Evolutionary conservation across 2,329 filamentous ascomycete species (phyloP).

Genomic region (Colletotrichum chlorophyti): DNA sequence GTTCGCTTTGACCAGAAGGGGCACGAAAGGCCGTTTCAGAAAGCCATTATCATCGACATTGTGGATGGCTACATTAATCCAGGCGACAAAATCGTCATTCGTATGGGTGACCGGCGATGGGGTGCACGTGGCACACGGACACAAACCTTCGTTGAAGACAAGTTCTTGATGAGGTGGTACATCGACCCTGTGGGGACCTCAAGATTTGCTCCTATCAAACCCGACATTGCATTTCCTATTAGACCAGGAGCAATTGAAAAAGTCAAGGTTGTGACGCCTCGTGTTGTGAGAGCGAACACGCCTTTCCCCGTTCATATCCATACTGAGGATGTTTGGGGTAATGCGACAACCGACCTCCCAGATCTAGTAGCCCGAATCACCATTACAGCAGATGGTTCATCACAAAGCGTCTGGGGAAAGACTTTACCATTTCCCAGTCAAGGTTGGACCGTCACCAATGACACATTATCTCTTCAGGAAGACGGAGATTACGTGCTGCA

Average conservation of each 20-base stretch:
- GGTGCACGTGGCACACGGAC: slow-evolving; percentile 39
- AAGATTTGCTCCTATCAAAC: slow-evolving; percentile 41
- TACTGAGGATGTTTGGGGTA: slow-evolving; percentile 37
- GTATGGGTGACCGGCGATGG: slow-evolving; percentile 40
- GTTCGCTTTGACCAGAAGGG: slow-evolving; percentile 47
- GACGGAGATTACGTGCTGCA: slow-evolving; percentile 10
- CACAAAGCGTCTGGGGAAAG: background rate
- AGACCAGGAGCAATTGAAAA: slow-evolving; percentile 30
- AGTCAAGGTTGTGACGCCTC: slow-evolving; percentile 31
- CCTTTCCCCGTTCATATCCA: slow-evolving; percentile 34
- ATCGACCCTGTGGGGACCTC: slow-evolving; percentile 45
- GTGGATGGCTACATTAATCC: slow-evolving; percentile 45
- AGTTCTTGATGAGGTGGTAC: slow-evolving; percentile 43
- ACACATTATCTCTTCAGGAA: background rate
- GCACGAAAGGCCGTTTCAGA: slow-evolving; percentile 45
- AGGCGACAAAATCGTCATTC: slow-evolving; percentile 40
- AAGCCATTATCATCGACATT: slow-evolving; percentile 44
- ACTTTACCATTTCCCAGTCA: background rate
- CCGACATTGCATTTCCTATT: slow-evolving; percentile 38
- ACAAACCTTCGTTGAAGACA: slow-evolving; percentile 43
- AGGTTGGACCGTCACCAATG: slow-evolving; percentile 18
- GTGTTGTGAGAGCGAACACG: slow-evolving; percentile 31
- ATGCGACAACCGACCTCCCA: slow-evolving; percentile 31
- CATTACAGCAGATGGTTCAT: background rate
- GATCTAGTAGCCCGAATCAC: slow-evolving; percentile 8